Conservation (phyloP, 495 filamentous ascomycete species). For the Ascobolus immersus region DNA sequence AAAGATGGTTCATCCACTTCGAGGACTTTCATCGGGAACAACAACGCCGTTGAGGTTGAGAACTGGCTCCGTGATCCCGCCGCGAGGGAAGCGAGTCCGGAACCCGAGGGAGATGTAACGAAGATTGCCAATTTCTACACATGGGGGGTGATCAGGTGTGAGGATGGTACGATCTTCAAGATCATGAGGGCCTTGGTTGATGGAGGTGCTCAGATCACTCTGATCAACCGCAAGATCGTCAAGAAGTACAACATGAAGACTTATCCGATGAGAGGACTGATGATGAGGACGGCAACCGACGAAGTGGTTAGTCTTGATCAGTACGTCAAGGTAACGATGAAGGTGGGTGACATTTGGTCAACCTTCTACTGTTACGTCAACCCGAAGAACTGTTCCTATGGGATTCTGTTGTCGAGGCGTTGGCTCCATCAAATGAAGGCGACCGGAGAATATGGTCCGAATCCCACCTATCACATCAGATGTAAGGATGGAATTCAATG, state of each 20-base stretch:
- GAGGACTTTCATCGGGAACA: too few species aligned
- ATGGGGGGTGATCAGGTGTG: too few species aligned
- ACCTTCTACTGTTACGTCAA: background rate
- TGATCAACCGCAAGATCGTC: background rate
- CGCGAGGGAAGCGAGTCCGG: too few species aligned
- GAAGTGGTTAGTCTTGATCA: background rate
- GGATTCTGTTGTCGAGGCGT: background rate
- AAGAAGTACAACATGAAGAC: background rate
- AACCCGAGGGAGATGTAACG: too few species aligned
- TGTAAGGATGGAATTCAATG: too few species aligned
- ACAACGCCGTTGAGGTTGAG: too few species aligned
- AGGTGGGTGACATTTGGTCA: background rate
- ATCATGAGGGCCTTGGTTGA: background rate
- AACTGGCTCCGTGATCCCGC: too few species aligned
- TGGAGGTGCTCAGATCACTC: background rate
- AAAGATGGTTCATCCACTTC: too few species aligned
- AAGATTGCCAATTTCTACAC: too few species aligned
- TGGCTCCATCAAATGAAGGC: background rate
- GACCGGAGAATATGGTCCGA: background rate
- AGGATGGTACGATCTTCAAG: too few species aligned
- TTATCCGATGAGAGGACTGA: too few species aligned
- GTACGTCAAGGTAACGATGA: background rate
- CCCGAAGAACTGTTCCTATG: background rate
- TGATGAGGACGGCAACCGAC: background rate
- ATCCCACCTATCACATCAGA: too few species aligned